phyloP scores from a whole-genome alignment of 2,329 filamentous ascomycete genomes.

The Trichoderma oligosporum region DNA sequence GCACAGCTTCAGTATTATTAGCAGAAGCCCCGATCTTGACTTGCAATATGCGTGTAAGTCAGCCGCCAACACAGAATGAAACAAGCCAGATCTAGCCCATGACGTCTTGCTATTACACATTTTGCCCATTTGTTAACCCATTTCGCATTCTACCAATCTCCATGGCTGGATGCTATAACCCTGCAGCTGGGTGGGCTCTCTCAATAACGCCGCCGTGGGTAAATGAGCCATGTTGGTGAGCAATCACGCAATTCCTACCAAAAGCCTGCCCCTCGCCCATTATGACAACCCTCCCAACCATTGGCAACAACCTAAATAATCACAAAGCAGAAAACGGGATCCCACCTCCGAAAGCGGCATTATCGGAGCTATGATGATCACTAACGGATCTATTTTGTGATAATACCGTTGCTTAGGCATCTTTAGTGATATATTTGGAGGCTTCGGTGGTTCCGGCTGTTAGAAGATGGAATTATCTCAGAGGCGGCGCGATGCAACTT shows the following conservation, averaged over 20 bases:
- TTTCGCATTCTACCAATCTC: not conserved
- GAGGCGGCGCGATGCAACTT: conserved; percentile 2
- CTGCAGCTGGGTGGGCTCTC: conserved; percentile 5
- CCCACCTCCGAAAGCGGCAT: conserved; percentile 18
- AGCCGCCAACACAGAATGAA: not conserved
- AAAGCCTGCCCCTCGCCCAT: conserved; percentile 5
- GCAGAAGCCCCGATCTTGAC: not conserved
- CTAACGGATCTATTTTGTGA: not conserved
- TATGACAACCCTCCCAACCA: not conserved
- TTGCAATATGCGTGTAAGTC: conserved; percentile 3
- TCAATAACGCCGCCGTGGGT: not conserved
- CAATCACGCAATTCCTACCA: conserved; percentile 19
- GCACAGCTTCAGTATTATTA: not conserved
- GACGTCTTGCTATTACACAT: not conserved
- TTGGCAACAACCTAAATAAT: not conserved
- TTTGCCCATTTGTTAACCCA: not conserved
- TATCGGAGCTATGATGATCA: not conserved
- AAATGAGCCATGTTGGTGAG: conserved; percentile 17
- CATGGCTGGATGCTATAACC: not conserved
- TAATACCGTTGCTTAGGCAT: conserved; percentile 3
- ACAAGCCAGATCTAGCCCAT: not conserved
- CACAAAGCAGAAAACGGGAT: not conserved
- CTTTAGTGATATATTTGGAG: not conserved
- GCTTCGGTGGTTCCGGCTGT: not conserved
- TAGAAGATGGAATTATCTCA: conserved; percentile 1